Percentiles rank a stretch among this genome's conserved stretches.
Evolutionary conservation across 2,329 filamentous ascomycete genomes (phyloP).

Genomic region (Emergomyces orientalis): DNA sequence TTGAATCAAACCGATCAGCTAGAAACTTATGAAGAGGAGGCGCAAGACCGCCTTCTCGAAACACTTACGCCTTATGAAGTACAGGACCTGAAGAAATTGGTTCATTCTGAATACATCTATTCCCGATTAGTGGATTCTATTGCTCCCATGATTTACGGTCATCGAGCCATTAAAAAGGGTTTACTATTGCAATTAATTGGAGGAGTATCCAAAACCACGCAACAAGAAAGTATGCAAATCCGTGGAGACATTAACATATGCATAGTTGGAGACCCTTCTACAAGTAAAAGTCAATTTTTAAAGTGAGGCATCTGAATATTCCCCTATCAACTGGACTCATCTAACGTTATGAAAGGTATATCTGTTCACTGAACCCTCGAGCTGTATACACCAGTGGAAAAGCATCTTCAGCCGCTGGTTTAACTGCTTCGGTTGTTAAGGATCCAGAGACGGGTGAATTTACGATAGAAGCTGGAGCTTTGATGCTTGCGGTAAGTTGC

Average conservation of each 20-base stretch:
- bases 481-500: conserved; percentile 69
- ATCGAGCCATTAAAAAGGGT: conserved; percentile 96
- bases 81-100: conserved; percentile 82
- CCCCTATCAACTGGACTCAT: not conserved
- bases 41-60: conserved; percentile 76
- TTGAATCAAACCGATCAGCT: conserved; percentile 62
- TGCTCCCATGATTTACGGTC: conserved; percentile 93
- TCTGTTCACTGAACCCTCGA: conserved; percentile 91
- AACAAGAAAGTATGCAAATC: conserved; percentile 80
- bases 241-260: conserved; percentile 98
- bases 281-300: conserved; percentile 94
- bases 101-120: conserved; percentile 93
- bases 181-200: conserved; percentile 88
- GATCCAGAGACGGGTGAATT: conserved; percentile 98
- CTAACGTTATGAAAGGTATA: conserved; percentile 47
- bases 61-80: conserved; percentile 83
- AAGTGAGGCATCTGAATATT: conserved; percentile 45
- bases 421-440: conserved; percentile 93
- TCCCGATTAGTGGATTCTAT: conserved; percentile 84
- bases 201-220: conserved; percentile 84
- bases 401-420: conserved; percentile 90
- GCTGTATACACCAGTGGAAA: conserved; percentile 98
- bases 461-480: conserved; percentile 93
- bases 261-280: conserved; percentile 93
- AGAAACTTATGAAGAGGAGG: conserved; percentile 71